Conservation (phyloP, 2,329 filamentous ascomycete species). For the Fusarium pseudograminearum region DNA sequence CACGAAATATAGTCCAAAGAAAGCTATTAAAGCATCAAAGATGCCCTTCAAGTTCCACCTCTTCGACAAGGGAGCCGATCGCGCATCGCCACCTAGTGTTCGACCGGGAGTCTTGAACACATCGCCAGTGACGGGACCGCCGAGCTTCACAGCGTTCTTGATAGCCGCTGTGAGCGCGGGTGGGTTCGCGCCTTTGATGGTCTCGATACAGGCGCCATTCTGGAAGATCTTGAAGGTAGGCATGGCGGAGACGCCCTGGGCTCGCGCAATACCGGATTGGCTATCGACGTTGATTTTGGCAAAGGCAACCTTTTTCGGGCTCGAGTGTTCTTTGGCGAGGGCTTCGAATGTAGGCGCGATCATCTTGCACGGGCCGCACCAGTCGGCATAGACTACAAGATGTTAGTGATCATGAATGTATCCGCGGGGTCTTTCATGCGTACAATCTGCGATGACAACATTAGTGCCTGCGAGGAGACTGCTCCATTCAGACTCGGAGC, state of each 20-base stretch:
- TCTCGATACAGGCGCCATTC: slow-evolving; percentile 77
- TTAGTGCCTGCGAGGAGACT: slow-evolving; percentile 77
- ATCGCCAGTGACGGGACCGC: slow-evolving; percentile 57
- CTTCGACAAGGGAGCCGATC: slow-evolving; percentile 26
- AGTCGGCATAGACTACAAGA: slow-evolving; percentile 86
- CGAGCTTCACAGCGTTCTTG: slow-evolving; percentile 73
- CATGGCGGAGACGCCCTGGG: slow-evolving; percentile 86
- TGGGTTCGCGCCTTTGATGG: slow-evolving; percentile 84
- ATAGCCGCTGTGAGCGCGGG: slow-evolving; percentile 81
- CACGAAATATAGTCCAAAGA: slow-evolving; percentile 71
- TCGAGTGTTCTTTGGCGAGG: slow-evolving; percentile 81
- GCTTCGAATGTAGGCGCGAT: slow-evolving; percentile 91
- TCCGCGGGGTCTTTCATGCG: slow-evolving; percentile 47
- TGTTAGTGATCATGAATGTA: slow-evolving; percentile 43
- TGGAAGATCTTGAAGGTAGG: slow-evolving; percentile 95
- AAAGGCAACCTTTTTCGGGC: slow-evolving; percentile 87
- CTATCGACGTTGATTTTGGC: slow-evolving; percentile 91
- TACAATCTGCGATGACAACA: slow-evolving; percentile 92
- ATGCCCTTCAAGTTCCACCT: slow-evolving; percentile 57
- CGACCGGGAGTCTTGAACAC: slow-evolving; percentile 68
- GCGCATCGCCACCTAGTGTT: slow-evolving; percentile 63
- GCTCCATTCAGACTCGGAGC: slow-evolving; percentile 77
- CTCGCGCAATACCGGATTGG: slow-evolving; percentile 80
- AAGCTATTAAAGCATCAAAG: slow-evolving; percentile 63
- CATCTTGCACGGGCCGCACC: slow-evolving; percentile 93